These are phyloP conservation scores for Rubia peregrina DNA, from an alignment of 305 asterid species.

Conservation along the genomic window DNA sequence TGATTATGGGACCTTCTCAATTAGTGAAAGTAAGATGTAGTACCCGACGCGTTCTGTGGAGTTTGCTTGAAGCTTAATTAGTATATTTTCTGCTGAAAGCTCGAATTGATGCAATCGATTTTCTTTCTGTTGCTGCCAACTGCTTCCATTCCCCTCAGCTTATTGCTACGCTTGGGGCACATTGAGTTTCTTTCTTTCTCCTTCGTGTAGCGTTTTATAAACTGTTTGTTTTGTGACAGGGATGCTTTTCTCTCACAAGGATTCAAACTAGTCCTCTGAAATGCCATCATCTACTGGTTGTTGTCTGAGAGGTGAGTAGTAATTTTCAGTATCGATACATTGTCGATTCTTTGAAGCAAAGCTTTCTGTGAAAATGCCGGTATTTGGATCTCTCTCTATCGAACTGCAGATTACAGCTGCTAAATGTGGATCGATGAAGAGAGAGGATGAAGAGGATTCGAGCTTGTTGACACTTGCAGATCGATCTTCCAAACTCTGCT, in stretches of 20 bases:
- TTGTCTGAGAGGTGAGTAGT: background rate
- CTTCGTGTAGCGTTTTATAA: background rate
- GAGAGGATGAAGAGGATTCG: too few species aligned
- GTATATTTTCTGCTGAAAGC: background rate
- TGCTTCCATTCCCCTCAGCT: background rate
- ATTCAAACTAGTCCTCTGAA: slow-evolving; percentile 48
- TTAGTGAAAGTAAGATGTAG: background rate
- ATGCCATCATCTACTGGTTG: background rate
- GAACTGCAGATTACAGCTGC: background rate
- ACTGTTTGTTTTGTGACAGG: slow-evolving; percentile 24
- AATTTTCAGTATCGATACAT: background rate
- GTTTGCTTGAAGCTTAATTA: background rate
- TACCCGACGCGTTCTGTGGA: background rate
- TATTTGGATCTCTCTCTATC: background rate
- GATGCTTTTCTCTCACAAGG: slow-evolving; percentile 33
- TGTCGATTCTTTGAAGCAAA: background rate
- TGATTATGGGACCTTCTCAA: background rate
- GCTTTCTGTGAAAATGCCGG: background rate
- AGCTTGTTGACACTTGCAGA: too few species aligned
- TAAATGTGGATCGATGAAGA: background rate
- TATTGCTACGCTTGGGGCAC: background rate
- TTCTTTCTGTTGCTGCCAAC: background rate
- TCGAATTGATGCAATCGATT: too few species aligned
- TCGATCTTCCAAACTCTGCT: background rate
- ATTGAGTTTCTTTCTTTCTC: background rate